These are phyloP conservation scores for Helicocarpus griseus DNA, from an alignment of 2,329 filamentous ascomycete species.

Conservation along the genomic window DNA sequence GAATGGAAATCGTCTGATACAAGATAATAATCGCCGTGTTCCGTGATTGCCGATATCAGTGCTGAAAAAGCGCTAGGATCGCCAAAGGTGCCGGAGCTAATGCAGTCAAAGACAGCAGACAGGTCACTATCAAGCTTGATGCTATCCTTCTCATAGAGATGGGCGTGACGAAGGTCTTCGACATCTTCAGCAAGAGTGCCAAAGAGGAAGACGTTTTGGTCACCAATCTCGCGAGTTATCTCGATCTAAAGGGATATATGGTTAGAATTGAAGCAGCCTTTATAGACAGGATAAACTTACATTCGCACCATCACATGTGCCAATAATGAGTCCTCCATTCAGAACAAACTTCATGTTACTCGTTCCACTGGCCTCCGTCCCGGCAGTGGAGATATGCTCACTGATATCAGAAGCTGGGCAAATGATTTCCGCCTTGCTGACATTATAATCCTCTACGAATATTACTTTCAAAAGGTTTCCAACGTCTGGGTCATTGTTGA, in stretches of 20 bases:
- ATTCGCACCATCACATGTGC: constrained; percentile 95
- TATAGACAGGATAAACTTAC: constrained; percentile 42
- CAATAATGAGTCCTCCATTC: constrained; percentile 94
- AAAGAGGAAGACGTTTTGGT: constrained; percentile 97
- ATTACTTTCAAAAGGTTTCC: constrained; percentile 94
- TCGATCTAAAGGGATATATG: constrained; percentile 57
- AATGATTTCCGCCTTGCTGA: constrained; percentile 98
- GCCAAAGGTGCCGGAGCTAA: constrained; percentile 73
- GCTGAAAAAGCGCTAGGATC: constrained; percentile 69
- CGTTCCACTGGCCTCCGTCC: constrained; percentile 78
- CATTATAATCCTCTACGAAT: constrained; percentile 97
- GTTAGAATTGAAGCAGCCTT: constrained; percentile 2
- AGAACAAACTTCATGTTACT: constrained; percentile 99
- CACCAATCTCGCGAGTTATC: constrained; percentile 92
- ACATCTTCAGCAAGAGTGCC: constrained; percentile 94
- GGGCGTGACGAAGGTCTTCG: constrained; percentile 83
- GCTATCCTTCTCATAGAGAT: constrained; percentile 60
- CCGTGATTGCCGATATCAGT: constrained; percentile 71
- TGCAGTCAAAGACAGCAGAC: constrained; percentile 70
- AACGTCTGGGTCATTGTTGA: constrained; percentile 87
- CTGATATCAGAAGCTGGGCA: constrained; percentile 89
- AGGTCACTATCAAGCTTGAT: constrained; percentile 71
- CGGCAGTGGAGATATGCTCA: constrained; percentile 96
- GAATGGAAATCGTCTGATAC: constrained; percentile 96
- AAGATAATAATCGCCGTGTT: constrained; percentile 95